Evolutionary conservation across 179 eudicot genomes (phyloP), one percentile per base, ranked within the genome.

Genomic region (Nepenthes alata): DNA sequence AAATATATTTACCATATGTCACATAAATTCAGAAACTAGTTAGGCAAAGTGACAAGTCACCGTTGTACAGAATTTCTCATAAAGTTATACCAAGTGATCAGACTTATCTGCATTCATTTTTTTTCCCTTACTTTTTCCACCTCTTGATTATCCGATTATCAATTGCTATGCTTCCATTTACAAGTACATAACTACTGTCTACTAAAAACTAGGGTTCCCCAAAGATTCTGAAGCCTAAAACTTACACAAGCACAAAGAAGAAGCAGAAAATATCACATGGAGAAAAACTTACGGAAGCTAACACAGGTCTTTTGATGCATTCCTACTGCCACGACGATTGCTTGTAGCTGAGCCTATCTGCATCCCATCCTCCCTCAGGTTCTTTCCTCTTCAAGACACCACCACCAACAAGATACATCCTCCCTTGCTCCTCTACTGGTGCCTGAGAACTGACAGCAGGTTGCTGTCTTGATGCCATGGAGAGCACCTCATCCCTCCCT

Each of bases 291-390:
- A 4, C 8, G 45, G 45, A 41, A 62, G 64, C 65, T 70, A 75
- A 47, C 56, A 58, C 63, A 70, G 59, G 60, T 70, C 67, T 51
- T 41, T 50, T 53, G 59, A 37, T 47, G 52, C 35, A 59, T 68
- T 58, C 67, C 80, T 82, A 82, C 79, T 82, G 88, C 91, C 89
- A 87, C 16, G 93, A 73, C 9, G 89, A 76, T 64, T 81, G 95
- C 78, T 83, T 93, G 70, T 72, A 70, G 71, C 79, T 81, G 65
- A 77, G 63, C 70, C 78, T 79, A 57, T 87, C 98, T 45, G 75
- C 71, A 34, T 71, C 83, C 85, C 85, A 83, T 58, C 83, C 80
- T 67, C 78, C 83, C 6, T 79, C 83, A 6, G 78, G 76, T 47
- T 79, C 83, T 66, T 76, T 79, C 60, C 80, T 65, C 67, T 76